A percentile compares a stretch with the other conserved stretches of the same genome.
phyloP scores from a whole-genome alignment of 2,329 filamentous ascomycete genomes.

The Peltaster fructicola region DNA sequence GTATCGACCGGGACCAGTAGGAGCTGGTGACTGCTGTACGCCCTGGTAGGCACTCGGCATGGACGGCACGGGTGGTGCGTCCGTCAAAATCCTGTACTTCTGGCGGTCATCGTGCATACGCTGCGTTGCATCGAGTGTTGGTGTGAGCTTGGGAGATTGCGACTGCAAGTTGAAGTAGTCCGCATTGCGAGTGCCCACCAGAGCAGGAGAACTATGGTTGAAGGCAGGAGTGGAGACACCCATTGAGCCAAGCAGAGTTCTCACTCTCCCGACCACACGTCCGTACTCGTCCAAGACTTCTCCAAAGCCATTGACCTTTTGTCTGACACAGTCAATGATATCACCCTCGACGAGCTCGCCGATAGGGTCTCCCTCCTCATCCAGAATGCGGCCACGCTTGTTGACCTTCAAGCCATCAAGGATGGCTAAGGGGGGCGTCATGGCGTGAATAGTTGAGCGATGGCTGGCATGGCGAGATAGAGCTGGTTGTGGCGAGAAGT shows the following conservation, averaged over 20 bases:
- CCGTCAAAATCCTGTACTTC: not conserved
- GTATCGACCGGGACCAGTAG: not conserved
- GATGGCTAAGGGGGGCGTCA: conserved; percentile 22
- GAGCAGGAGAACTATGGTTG: no score
- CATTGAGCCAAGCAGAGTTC: conserved; percentile 4
- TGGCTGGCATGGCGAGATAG: not conserved
- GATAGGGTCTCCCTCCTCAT: conserved; percentile 30
- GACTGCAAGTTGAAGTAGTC: not conserved
- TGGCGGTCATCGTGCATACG: not conserved
- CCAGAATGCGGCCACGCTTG: conserved; percentile 33
- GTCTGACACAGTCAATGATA: conserved; percentile 25
- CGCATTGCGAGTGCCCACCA: not conserved
- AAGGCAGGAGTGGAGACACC: not conserved
- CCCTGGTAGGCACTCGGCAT: not conserved
- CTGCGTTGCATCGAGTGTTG: not conserved
- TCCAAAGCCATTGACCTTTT: conserved; percentile 28
- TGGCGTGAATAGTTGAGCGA: conserved; percentile 4
- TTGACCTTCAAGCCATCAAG: conserved; percentile 36
- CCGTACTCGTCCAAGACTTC: conserved; percentile 31
- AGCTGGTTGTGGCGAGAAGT: conserved; percentile 1
- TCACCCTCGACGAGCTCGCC: conserved; percentile 31
- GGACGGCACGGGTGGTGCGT: not conserved
- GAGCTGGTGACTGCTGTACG: conserved; percentile 1
- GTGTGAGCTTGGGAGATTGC: not conserved
- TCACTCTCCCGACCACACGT: conserved; percentile 24